phyloP scores from a whole-genome alignment of 2,329 filamentous ascomycete genomes.

The Aspergillus sp. region DNA sequence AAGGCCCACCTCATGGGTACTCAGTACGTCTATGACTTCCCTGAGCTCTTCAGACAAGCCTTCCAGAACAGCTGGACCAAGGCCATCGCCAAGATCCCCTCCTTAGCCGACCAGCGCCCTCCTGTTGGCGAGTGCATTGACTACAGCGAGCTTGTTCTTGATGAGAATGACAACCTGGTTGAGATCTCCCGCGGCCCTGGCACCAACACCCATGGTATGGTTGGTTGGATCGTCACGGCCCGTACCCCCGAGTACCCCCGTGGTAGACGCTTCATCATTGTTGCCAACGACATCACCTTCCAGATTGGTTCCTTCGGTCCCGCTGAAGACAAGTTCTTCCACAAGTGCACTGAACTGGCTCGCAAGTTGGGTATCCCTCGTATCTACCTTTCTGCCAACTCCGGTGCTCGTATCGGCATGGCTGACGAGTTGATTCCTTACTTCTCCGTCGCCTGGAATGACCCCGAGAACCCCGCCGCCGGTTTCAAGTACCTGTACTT shows the following conservation, averaged over 20 bases:
- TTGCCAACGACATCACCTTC: conserved; percentile 99
- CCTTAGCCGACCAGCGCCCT: conserved; percentile 77
- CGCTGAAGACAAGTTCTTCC: conserved; percentile 95
- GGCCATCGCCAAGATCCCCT: conserved; percentile 71
- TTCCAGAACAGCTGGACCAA: conserved; percentile 93
- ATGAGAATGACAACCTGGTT: conserved; percentile 86
- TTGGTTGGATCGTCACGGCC: conserved; percentile 94
- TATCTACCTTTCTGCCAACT: conserved; percentile 98
- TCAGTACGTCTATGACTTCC: conserved; percentile 99
- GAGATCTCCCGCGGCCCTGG: conserved; percentile 95
- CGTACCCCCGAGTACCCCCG: conserved; percentile 93
- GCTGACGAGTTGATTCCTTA: conserved; percentile 95
- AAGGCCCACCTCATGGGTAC: conserved; percentile 99
- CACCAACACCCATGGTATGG: conserved; percentile 96
- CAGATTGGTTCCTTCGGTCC: conserved; percentile 98
- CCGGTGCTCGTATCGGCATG: conserved; percentile 93
- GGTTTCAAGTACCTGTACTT: conserved; percentile 98
- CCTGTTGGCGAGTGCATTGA: conserved; percentile 87
- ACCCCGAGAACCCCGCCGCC: conserved; percentile 73
- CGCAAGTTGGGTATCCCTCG: conserved; percentile 92
- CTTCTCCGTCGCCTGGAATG: conserved; percentile 97
- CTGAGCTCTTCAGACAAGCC: conserved; percentile 96
- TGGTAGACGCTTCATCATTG: conserved; percentile 89
- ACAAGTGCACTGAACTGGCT: conserved; percentile 97
- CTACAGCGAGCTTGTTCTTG: conserved; percentile 89